Evolutionary conservation across 73 alveolate species (phyloP), one percentile per base, ranked within the genome.

Genomic region (Paramecium primaurelia): DNA sequence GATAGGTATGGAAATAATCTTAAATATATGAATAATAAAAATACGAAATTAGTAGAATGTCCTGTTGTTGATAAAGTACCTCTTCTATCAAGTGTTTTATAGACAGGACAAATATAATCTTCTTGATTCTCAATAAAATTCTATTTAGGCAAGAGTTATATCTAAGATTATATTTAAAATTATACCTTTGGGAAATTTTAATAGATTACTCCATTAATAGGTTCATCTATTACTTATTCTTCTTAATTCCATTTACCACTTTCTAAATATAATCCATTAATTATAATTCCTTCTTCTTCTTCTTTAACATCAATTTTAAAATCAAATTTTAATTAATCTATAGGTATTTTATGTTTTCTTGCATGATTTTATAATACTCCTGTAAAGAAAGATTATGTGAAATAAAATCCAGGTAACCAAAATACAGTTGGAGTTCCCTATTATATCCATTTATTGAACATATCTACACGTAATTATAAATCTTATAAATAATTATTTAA

Each of bases 391-490:
- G 98, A 96, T 93, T 98, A 97, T 14, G 99, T 98, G 93, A 98
- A 98, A 91, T 95, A 97, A 93, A 98, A 98, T 40, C 99, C 99
- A 16, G 99, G 96, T 30, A 98, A 92, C 99, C 99, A 98, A 93
- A 97, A 98, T 12, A 97, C 95, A 59, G 93, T 71, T 1, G 99
- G 99, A 25, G 98, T 93, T 34, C 99, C 99, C 40, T 93, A 64
- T 18, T 71, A 54, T 59, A 98, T 96, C 99, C 99, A 98, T 80
- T 95, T 96, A 40, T 94, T 80, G 87, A 98, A 96, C 97, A 98
- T 95, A 68, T 96, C 92, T 14, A 58, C 88, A 75, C 99, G 91
- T 86, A 95, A 94, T 68, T 95, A 90, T 64, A 98, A 94, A 77
- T 98, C 99, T 75, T 93, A 95, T 38, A 96, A 88, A 95, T 97